A percentile compares a stretch with the other conserved stretches of the same genome.
Conservation (phyloP, 2,329 filamentous ascomycete species). For the Leptosphaerulina australis region DNA sequence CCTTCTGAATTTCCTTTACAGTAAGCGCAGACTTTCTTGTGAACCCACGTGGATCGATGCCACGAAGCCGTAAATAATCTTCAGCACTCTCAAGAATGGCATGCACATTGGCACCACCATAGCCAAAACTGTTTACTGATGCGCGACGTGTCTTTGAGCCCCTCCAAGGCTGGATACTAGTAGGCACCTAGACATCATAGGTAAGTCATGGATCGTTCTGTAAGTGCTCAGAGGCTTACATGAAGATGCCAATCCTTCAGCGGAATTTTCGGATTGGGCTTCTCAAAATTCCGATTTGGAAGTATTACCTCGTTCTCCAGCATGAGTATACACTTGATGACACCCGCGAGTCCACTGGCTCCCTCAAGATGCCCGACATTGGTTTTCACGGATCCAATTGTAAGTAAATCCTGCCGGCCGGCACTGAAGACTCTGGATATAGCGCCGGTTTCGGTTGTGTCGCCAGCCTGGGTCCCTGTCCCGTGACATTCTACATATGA, state of each 20-base stretch:
- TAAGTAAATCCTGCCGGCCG: constrained; percentile 5
- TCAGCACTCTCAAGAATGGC: constrained; percentile 41
- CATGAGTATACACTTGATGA: constrained; percentile 29
- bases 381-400: constrained; percentile 36
- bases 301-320: constrained; percentile 40
- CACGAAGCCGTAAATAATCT: constrained; percentile 5
- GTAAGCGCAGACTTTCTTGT: no score
- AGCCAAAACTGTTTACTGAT: constrained; percentile 21
- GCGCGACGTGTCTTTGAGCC: constrained; percentile 1
- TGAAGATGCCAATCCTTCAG: no score
- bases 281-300: constrained; percentile 33
- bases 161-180: constrained; percentile 26
- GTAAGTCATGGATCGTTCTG: no score
- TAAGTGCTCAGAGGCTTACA: no score
- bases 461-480: constrained; percentile 60
- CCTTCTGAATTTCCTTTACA: no score
- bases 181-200: no score
- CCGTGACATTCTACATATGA: constrained; percentile 53
- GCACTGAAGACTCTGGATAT: constrained; percentile 20
- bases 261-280: constrained; percentile 16
- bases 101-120: constrained; percentile 21
- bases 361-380: constrained; percentile 43
- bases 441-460: constrained; percentile 30
- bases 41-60: no score
- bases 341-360: constrained; percentile 28